A percentile compares a stretch with the other conserved stretches of the same genome.
Conservation (phyloP, 352 stramenopile genomes). For the Phytophthora hibernalis region DNA sequence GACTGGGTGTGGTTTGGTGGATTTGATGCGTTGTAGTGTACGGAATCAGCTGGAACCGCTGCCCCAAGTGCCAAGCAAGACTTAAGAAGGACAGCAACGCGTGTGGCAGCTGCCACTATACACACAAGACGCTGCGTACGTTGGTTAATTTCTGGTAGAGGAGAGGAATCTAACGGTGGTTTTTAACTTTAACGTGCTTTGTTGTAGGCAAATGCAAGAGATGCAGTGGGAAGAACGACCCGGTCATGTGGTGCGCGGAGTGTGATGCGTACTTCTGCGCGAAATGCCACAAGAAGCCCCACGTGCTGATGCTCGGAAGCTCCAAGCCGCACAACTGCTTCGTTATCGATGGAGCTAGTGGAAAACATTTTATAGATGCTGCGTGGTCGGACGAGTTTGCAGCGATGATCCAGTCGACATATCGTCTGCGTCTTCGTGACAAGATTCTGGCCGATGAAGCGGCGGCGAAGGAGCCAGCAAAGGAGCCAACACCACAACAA, state of each 20-base stretch:
- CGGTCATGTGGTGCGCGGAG: slow-evolving; percentile 69
- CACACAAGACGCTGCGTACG: slow-evolving; percentile 43
- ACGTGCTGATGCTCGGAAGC: slow-evolving; percentile 55
- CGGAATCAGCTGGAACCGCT: slow-evolving; percentile 62
- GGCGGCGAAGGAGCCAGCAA: slow-evolving; percentile 9
- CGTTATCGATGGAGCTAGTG: slow-evolving; percentile 59
- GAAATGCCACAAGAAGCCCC: slow-evolving; percentile 58
- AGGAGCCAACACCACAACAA: too few species aligned
- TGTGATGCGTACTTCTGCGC: slow-evolving; percentile 74
- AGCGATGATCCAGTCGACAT: slow-evolving; percentile 38
- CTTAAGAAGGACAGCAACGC: slow-evolving; percentile 39
- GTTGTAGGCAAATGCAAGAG: slow-evolving; percentile 50
- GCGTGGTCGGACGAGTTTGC: slow-evolving; percentile 52
- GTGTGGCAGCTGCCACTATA: slow-evolving; percentile 58
- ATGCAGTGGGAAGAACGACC: slow-evolving; percentile 42
- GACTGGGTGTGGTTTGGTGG: slow-evolving; percentile 1
- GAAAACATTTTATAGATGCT: slow-evolving; percentile 51
- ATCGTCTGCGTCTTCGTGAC: slow-evolving; percentile 40
- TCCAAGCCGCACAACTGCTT: slow-evolving; percentile 57
- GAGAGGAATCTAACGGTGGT: background rate
- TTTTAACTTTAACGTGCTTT: slow-evolving; percentile 10
- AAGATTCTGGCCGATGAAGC: slow-evolving; percentile 24
- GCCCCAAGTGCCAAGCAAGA: slow-evolving; percentile 51
- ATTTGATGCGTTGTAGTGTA: slow-evolving; percentile 54
- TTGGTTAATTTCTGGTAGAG: slow-evolving; percentile 7